phyloP scores from a whole-genome alignment of 148 eudicot species.

The Tetragonia tetragonoides region DNA sequence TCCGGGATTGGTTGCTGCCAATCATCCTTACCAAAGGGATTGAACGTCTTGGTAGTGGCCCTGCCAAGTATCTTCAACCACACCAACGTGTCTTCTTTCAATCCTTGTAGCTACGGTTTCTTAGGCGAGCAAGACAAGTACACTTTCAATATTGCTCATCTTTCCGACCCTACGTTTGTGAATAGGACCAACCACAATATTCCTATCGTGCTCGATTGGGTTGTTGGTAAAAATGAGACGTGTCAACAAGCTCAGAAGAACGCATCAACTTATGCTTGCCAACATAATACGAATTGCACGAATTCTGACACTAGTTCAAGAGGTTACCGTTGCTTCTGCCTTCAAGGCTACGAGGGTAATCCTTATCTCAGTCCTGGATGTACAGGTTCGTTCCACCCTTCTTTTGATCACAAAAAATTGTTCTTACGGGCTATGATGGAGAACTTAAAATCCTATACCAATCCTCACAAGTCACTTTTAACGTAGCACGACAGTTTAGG shows the following conservation, averaged over 20 bases:
- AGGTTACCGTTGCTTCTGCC: conserved; percentile 34
- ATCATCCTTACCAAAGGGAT: conserved; percentile 37
- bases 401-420: background rate
- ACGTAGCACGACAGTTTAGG: too few relatives aligned
- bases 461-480: too few relatives aligned
- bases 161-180: conserved; percentile 31
- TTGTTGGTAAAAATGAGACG: conserved; percentile 25
- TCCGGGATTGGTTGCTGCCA: too few relatives aligned
- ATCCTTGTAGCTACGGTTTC: conserved; percentile 46
- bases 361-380: conserved; percentile 32
- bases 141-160: conserved; percentile 35
- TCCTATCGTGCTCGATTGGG: conserved; percentile 39
- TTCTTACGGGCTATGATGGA: too few relatives aligned
- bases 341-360: conserved; percentile 18
- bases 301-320: conserved; percentile 2
- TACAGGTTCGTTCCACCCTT: conserved; percentile 14
- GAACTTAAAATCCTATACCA: too few relatives aligned
- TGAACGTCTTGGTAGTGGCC: background rate
- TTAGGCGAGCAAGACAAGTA: conserved; percentile 35
- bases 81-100: conserved; percentile 18
- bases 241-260: conserved; percentile 26
- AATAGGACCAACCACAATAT: conserved; percentile 5
- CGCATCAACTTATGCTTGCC: conserved; percentile 17
- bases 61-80: conserved; percentile 14
- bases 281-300: conserved; percentile 19